These are phyloP conservation scores for Pyrenula massariospora DNA, from an alignment of 495 filamentous ascomycete genomes.

Conservation along the genomic window DNA sequence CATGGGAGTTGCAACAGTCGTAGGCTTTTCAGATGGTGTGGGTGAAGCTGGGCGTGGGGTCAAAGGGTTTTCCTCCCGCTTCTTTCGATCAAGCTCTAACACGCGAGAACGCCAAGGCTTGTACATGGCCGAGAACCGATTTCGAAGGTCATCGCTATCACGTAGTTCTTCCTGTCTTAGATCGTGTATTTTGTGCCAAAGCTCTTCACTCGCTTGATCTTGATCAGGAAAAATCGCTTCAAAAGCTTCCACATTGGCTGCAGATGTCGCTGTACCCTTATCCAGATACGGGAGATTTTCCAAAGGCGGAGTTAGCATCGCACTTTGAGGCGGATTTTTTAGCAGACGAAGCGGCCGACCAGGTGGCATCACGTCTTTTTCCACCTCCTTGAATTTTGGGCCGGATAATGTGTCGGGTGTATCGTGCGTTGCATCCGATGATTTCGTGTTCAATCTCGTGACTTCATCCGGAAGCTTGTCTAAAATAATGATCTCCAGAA, in stretches of 20 bases:
- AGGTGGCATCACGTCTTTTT: conserved; percentile 5
- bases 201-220: conserved; percentile 9
- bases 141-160: conserved; percentile 11
- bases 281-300: conserved; percentile 36
- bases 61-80: conserved; percentile 40
- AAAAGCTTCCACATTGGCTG: conserved; percentile 1
- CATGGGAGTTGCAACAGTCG: conserved; percentile 19
- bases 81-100: conserved; percentile 50
- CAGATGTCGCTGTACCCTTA: not conserved
- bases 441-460: conserved; percentile 14
- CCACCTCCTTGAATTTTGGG: conserved; percentile 9
- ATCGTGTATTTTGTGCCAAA: conserved; percentile 11
- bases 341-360: not conserved
- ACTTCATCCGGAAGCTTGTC: conserved; percentile 14
- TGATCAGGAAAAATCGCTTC: conserved; percentile 6
- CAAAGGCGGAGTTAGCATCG: conserved; percentile 16
- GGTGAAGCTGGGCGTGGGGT: conserved; percentile 39
- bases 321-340: not conserved
- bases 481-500: conserved; percentile 29
- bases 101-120: conserved; percentile 35
- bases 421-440: conserved; percentile 1
- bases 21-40: conserved; percentile 15
- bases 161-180: conserved; percentile 11
- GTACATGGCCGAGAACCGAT: conserved; percentile 31
- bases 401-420: conserved; percentile 13